These are phyloP conservation scores for Piloderma croceum DNA, from an alignment of 768 basidiomycete species.

Conservation along the genomic window DNA sequence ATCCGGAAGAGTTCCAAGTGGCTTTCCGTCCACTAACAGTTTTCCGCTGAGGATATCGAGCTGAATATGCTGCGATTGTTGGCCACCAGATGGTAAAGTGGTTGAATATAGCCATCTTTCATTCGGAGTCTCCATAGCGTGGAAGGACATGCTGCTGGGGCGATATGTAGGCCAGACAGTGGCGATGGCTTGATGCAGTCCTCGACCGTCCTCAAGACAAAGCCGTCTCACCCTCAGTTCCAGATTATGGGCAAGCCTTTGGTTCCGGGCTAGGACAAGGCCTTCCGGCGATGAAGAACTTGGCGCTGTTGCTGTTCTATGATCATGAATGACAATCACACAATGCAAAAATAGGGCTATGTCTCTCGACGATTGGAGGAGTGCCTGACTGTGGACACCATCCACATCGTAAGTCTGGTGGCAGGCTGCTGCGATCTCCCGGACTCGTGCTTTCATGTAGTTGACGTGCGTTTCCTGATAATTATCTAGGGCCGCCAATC, in stretches of 20 bases:
- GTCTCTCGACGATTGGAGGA: conserved; percentile 21
- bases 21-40: conserved; percentile 37
- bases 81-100: conserved; percentile 11
- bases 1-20: conserved; percentile 32
- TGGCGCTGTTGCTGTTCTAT: conserved; percentile 16
- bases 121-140: conserved; percentile 10
- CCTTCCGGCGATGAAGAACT: conserved; percentile 25
- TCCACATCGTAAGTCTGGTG: conserved; percentile 30
- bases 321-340: conserved; percentile 21
- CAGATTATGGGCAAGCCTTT: background rate
- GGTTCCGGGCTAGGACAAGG: background rate
- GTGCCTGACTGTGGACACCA: background rate
- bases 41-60: conserved; percentile 36
- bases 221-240: background rate
- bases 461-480: too few species aligned
- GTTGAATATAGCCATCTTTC: conserved; percentile 25
- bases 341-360: conserved; percentile 19
- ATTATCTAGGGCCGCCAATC: too few species aligned
- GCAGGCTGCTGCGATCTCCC: conserved; percentile 35
- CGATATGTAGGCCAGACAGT: background rate
- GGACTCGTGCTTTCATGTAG: conserved; percentile 21
- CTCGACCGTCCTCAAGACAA: background rate
- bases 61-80: conserved; percentile 26
- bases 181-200: background rate
- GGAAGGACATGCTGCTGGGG: conserved; percentile 17